phyloP scores from a whole-genome alignment of 106 monocot species.

The Dendrobium officinale region DNA sequence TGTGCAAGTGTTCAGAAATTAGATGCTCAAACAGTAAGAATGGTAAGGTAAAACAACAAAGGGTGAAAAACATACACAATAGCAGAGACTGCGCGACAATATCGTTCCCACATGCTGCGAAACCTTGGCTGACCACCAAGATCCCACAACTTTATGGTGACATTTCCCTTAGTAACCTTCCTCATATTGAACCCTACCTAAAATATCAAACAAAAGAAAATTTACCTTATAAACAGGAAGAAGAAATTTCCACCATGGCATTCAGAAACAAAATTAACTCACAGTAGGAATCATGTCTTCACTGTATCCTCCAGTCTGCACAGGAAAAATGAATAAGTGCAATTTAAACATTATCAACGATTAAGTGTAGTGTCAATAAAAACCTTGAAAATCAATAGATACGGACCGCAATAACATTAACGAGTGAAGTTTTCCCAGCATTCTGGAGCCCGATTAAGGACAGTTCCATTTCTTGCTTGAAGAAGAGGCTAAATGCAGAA shows the following conservation, averaged over 20 bases:
- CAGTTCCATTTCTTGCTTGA: conserved; percentile 99
- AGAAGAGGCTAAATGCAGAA: conserved; percentile 70
- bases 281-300: conserved; percentile 99
- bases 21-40: neutral
- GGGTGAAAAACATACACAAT: conserved; percentile 67
- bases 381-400: conserved; percentile 1
- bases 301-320: conserved; percentile 90
- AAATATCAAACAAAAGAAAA: neutral
- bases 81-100: conserved; percentile 91
- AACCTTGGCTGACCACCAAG: conserved; percentile 96
- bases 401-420: conserved; percentile 93
- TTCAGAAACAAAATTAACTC: conserved; percentile 24
- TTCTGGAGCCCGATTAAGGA: conserved; percentile 95
- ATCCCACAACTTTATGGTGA: conserved; percentile 98
- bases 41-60: neutral
- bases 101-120: conserved; percentile 99
- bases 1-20: neutral
- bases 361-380: neutral
- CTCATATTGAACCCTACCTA: conserved; percentile 99
- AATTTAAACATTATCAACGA: neutral
- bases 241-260: neutral
- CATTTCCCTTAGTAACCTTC: conserved; percentile 92
- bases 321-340: conserved; percentile 9
- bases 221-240: neutral
- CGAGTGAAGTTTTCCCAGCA: conserved; percentile 97